Conservation (phyloP, 148 eudicot species). For the Simmondsia chinensis region DNA sequence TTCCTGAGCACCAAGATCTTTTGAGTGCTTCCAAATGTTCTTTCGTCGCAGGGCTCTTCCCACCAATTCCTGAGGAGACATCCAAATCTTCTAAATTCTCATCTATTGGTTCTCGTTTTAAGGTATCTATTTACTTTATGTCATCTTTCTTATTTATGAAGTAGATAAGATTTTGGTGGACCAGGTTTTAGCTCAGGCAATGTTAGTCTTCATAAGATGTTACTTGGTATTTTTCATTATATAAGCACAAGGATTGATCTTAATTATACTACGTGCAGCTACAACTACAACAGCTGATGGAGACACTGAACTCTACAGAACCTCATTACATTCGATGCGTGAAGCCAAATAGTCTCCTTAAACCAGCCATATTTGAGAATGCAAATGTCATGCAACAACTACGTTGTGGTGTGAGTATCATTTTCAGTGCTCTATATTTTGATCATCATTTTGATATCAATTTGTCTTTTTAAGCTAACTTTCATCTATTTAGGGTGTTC, state of each 20-base stretch:
- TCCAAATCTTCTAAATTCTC: conserved; percentile 89
- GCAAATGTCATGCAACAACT: conserved; percentile 87
- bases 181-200: too few species aligned
- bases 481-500: conserved; percentile 81
- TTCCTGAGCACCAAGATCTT: conserved; percentile 93
- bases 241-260: too few species aligned
- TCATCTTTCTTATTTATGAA: too few species aligned
- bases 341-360: conserved; percentile 90
- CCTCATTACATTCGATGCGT: conserved; percentile 99
- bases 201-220: too few species aligned
- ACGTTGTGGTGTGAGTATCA: conserved; percentile 97
- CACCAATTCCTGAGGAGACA: conserved; percentile 61
- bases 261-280: conserved; percentile 41
- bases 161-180: too few species aligned
- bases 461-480: conserved; percentile 10
- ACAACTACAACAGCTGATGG: conserved; percentile 92
- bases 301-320: conserved; percentile 87
- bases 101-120: conserved; percentile 90
- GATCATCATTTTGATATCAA: not conserved
- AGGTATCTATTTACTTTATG: too few species aligned
- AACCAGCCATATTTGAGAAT: conserved; percentile 95
- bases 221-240: too few species aligned
- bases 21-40: conserved; percentile 82
- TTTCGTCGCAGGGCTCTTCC: conserved; percentile 81
- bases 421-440: conserved; percentile 1